These are phyloP conservation scores for Corinectria fuckeliana DNA, from an alignment of 2,329 filamentous ascomycete species.

Conservation along the genomic window DNA sequence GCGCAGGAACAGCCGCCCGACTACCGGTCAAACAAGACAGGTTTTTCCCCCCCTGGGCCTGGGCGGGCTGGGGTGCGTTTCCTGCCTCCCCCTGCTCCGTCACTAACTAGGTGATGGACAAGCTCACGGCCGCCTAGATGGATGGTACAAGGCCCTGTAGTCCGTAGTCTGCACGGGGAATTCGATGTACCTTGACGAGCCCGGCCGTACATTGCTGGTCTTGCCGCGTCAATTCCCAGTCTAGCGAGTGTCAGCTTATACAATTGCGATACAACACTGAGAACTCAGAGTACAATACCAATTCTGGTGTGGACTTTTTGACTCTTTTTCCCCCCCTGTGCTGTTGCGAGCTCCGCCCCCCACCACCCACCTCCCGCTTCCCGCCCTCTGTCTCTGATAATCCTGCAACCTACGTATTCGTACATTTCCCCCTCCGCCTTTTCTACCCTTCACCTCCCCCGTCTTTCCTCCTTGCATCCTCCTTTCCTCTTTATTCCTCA, in stretches of 20 bases:
- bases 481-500: constrained; percentile 24
- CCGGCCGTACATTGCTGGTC: background rate
- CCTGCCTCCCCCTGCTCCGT: background rate
- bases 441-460: constrained; percentile 39
- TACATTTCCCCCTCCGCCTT: constrained; percentile 40
- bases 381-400: constrained; percentile 29
- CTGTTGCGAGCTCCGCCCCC: constrained; percentile 14
- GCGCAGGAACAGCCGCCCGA: constrained; percentile 12
- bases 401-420: constrained; percentile 38
- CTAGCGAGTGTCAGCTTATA: background rate
- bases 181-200: background rate
- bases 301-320: background rate
- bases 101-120: background rate
- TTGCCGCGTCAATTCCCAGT: background rate
- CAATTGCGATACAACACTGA: background rate
- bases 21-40: constrained; percentile 3
- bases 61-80: background rate
- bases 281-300: background rate
- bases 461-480: constrained; percentile 31
- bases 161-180: background rate
- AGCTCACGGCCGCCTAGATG: background rate
- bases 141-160: background rate
- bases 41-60: background rate
- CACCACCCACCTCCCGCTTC: constrained; percentile 30
- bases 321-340: constrained; percentile 8